Evolutionary conservation across 2,329 filamentous ascomycete species (phyloP).

Genomic region (Arthroderma sp.): DNA sequence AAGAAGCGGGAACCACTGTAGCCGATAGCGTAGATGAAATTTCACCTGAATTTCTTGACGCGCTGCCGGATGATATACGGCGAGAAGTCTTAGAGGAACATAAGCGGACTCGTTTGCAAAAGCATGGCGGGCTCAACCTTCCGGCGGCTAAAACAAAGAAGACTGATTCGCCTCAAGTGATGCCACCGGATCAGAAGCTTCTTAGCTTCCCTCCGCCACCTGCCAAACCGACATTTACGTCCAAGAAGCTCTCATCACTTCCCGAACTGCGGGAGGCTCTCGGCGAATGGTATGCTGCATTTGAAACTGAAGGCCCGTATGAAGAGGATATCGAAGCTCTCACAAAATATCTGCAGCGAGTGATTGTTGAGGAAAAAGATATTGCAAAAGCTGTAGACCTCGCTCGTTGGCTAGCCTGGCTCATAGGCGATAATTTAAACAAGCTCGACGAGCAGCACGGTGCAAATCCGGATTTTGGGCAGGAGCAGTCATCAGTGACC

Average conservation of each 20-base stretch:
- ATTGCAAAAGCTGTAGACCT: slow-evolving; percentile 60
- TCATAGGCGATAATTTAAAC: slow-evolving; percentile 21
- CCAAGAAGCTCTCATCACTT: slow-evolving; percentile 39
- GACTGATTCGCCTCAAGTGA: background rate
- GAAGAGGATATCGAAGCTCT: slow-evolving; percentile 63
- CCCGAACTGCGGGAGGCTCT: slow-evolving; percentile 62
- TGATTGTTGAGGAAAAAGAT: slow-evolving; percentile 64
- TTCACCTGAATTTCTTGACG: slow-evolving; percentile 62
- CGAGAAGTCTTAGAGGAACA: slow-evolving; percentile 67
- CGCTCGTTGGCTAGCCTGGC: slow-evolving; percentile 48
- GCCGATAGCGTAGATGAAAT: slow-evolving; percentile 28
- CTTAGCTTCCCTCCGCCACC: slow-evolving; percentile 38
- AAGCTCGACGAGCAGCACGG: background rate
- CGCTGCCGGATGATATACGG: slow-evolving; percentile 68
- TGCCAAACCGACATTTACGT: slow-evolving; percentile 49
- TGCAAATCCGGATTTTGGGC: background rate
- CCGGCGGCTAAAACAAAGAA: slow-evolving; percentile 2
- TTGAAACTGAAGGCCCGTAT: slow-evolving; percentile 62
- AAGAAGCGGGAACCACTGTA: slow-evolving; percentile 11
- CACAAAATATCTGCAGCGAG: slow-evolving; percentile 55
- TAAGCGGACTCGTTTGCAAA: slow-evolving; percentile 45
- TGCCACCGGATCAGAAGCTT: slow-evolving; percentile 22
- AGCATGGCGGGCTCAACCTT: slow-evolving; percentile 39
- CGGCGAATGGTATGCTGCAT: slow-evolving; percentile 61
- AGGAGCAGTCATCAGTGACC: background rate